Evolutionary conservation across 805 yeast genomes (phyloP).

Genomic region (Yamadazyma ubonensis): DNA sequence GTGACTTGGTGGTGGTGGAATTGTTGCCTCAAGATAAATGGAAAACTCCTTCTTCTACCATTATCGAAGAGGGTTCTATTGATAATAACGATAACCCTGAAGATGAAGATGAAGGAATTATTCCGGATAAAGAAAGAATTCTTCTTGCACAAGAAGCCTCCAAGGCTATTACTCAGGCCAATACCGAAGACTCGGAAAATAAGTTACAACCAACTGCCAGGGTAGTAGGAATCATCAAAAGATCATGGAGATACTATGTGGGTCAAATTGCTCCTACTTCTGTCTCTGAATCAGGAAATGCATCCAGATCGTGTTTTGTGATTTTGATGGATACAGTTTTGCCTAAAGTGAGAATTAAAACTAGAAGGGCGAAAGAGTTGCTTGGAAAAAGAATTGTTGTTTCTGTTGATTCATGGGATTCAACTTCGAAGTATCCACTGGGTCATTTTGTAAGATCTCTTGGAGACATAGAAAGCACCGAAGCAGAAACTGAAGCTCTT

Average conservation of each 20-base stretch:
- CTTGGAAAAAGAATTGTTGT: constrained; percentile 89
- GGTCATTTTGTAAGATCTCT: constrained; percentile 91
- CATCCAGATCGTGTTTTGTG: constrained; percentile 78
- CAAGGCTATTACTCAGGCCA: constrained; percentile 50
- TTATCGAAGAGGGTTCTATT: constrained; percentile 70
- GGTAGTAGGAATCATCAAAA: constrained; percentile 80
- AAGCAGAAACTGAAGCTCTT: constrained; percentile 95
- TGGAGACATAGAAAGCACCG: constrained; percentile 87
- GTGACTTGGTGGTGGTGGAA: constrained; percentile 90
- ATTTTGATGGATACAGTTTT: constrained; percentile 84
- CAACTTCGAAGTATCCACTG: constrained; percentile 78
- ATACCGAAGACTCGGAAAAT: constrained; percentile 30
- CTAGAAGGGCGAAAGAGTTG: constrained; percentile 80
- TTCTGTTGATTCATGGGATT: constrained; percentile 91
- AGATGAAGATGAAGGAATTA: constrained; percentile 44
- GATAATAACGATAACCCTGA: constrained; percentile 63
- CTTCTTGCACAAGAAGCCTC: constrained; percentile 76
- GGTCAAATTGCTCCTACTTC: constrained; percentile 87
- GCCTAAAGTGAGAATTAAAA: constrained; percentile 83
- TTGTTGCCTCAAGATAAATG: constrained; percentile 81
- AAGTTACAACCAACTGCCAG: constrained; percentile 88
- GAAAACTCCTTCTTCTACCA: constrained; percentile 80
- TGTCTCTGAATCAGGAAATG: constrained; percentile 57
- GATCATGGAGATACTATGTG: constrained; percentile 96
- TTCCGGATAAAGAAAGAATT: constrained; percentile 70